Evolutionary conservation across 2,329 filamentous ascomycete genomes (phyloP), one percentile per base, ranked within the genome.

Genomic region (Sporothrix sp.): DNA sequence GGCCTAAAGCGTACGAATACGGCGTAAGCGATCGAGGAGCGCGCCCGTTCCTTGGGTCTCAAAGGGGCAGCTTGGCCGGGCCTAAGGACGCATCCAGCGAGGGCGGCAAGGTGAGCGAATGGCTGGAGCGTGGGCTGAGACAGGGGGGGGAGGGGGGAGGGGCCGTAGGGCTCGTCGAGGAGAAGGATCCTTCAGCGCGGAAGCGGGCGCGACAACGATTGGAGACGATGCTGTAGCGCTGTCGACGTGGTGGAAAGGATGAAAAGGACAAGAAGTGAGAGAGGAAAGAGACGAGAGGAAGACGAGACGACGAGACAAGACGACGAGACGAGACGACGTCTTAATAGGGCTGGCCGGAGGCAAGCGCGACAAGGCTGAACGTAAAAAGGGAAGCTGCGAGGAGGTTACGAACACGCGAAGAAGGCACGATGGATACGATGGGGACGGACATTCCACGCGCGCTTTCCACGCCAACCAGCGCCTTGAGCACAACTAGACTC

Each of bases 341-440:
- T 14, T 23, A 38, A 39, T 23, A 6, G 20, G 20, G n/a, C 10
- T 14, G 18, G 21, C 23, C 13, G 11, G 18, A 27, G 33, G 49
- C 35, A 51, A 47, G 49, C 36, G 43, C 49, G 42, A 36, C 43
- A 51, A 36, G 49, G 49, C 49, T 51, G 49, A 46, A 47, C 33
- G n/a, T n/a, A n/a, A n/a, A n/a, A n/a, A n/a, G n/a, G n/a, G n/a
- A n/a, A n/a, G n/a, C n/a, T n/a, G n/a, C n/a, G n/a, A n/a, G n/a
- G n/a, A n/a, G n/a, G n/a, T n/a, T n/a, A n/a, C n/a, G n/a, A n/a
- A n/a, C n/a, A n/a, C n/a, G n/a, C n/a, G n/a, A n/a, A n/a, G 30
- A 35, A 45, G 30, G 30, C 33, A 28, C 25, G 25, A 28, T 28
- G 25, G 33, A 11, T 8, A 36, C 30, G 32, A 46, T n/a, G 27